Evolutionary conservation across 495 filamentous ascomycete genomes (phyloP).

Genomic region (Zalerion maritima): DNA sequence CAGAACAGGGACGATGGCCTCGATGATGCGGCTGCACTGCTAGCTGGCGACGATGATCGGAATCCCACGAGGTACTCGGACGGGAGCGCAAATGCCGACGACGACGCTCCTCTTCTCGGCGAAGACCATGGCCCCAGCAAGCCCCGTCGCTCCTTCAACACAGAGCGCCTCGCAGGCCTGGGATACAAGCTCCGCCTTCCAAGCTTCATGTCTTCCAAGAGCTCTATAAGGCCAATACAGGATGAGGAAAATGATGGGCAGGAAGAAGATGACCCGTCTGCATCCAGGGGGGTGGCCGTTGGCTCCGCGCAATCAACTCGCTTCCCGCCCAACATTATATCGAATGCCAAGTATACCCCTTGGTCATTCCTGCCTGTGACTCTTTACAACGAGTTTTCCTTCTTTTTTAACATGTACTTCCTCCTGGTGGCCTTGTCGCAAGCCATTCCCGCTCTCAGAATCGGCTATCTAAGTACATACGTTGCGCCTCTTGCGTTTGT

Average conservation of each 20-base stretch:
- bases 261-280: constrained; percentile 38
- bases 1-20: constrained; percentile 34
- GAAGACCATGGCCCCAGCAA: constrained; percentile 14
- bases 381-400: constrained; percentile 96
- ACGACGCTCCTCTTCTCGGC: constrained; percentile 51
- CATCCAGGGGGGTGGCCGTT: constrained; percentile 35
- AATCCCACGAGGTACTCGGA: constrained; percentile 36
- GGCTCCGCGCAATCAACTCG: constrained; percentile 34
- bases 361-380: constrained; percentile 90
- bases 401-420: constrained; percentile 99
- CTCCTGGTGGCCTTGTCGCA: constrained; percentile 89
- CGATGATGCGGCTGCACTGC: constrained; percentile 40
- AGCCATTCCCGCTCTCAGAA: constrained; percentile 71
- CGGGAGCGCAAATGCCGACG: constrained; percentile 35
- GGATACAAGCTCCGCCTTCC: constrained; percentile 32
- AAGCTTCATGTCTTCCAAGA: constrained; percentile 32
- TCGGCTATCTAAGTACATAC: constrained; percentile 91
- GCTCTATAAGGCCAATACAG: constrained; percentile 8
- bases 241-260: constrained; percentile 21
- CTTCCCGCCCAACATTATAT: constrained; percentile 76
- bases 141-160: constrained; percentile 18
- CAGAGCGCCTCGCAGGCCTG: constrained; percentile 19
- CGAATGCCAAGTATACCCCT: constrained; percentile 96
- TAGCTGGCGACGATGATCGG: constrained; percentile 35
- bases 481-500: constrained; percentile 88